A percentile compares a stretch with the other conserved stretches of the same genome.
phyloP scores from a whole-genome alignment of 495 filamentous ascomycete species.

The Entonaema liquescens region DNA sequence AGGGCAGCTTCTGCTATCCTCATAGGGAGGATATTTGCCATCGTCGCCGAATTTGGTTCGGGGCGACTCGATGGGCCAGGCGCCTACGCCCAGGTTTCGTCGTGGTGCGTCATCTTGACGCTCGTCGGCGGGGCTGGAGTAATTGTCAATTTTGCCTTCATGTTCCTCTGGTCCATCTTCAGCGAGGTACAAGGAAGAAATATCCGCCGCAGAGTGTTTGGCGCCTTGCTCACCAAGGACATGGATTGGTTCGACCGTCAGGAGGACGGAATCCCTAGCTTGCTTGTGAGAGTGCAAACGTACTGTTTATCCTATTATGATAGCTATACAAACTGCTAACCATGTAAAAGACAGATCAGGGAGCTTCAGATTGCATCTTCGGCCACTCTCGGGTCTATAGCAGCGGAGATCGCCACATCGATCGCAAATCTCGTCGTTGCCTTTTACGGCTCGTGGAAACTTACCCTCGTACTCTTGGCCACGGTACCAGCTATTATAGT shows the following conservation, averaged over 20 bases:
- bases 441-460: slow-evolving; percentile 80
- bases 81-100: slow-evolving; percentile 64
- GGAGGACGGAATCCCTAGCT: slow-evolving; percentile 73
- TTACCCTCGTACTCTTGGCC: slow-evolving; percentile 83
- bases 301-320: slow-evolving; percentile 52
- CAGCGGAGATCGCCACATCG: slow-evolving; percentile 68
- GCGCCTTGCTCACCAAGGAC: slow-evolving; percentile 72
- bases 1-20: slow-evolving; percentile 73
- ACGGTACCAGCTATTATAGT: slow-evolving; percentile 73
- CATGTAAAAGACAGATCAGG: slow-evolving; percentile 69
- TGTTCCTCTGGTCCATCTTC: slow-evolving; percentile 74
- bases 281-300: slow-evolving; percentile 78
- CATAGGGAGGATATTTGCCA: slow-evolving; percentile 78
- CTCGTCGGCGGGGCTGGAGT: slow-evolving; percentile 69
- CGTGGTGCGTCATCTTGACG: slow-evolving; percentile 65
- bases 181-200: slow-evolving; percentile 80
- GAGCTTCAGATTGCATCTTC: slow-evolving; percentile 85
- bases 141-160: slow-evolving; percentile 70
- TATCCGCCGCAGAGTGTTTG: slow-evolving; percentile 71
- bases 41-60: slow-evolving; percentile 71
- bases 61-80: slow-evolving; percentile 58
- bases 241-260: slow-evolving; percentile 85
- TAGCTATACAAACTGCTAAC: slow-evolving; percentile 21
- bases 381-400: slow-evolving; percentile 74
- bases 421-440: slow-evolving; percentile 73